phyloP scores from a whole-genome alignment of 176 grass and related monocot genomes.

The Thalia dealbata region DNA sequence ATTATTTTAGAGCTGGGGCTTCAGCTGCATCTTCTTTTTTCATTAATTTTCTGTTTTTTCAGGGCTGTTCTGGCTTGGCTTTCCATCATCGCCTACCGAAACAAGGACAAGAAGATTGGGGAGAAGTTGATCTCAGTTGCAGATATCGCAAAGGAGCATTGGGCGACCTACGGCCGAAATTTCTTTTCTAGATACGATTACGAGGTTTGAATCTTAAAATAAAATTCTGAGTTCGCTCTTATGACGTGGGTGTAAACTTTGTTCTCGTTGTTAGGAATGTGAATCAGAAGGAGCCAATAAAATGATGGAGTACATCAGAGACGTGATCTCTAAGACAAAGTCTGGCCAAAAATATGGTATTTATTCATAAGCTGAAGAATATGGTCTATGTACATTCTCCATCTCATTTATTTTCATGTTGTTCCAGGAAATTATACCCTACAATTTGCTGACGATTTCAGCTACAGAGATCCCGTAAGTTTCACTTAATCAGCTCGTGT shows the following conservation, averaged over 20 bases:
- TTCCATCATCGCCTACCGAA: conserved; percentile 64
- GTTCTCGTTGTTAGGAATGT: conserved; percentile 35
- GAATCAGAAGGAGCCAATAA: conserved; percentile 62
- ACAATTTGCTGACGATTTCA: conserved; percentile 82
- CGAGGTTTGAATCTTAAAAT: conserved; percentile 36
- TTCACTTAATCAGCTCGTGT: not conserved
- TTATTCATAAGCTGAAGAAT: not conserved
- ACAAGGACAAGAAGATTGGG: conserved; percentile 63
- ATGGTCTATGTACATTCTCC: not conserved
- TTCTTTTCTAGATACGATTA: conserved; percentile 96
- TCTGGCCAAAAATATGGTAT: conserved; percentile 54
- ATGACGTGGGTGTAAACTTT: not conserved
- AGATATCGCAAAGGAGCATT: conserved; percentile 78
- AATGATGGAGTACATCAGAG: conserved; percentile 66
- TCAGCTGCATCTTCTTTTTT: not conserved
- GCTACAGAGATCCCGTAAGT: conserved; percentile 68
- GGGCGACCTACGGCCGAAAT: conserved; percentile 82
- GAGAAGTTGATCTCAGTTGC: conserved; percentile 79
- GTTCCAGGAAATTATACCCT: conserved; percentile 54
- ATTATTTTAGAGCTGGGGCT: no score
- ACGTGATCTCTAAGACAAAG: conserved; percentile 49
- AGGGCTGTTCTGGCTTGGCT: conserved; percentile 97
- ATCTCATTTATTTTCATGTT: conserved; percentile 6
- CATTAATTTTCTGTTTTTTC: conserved; percentile 2
- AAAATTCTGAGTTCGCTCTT: not conserved